Evolutionary conservation across 2,329 filamentous ascomycete genomes (phyloP), one percentile per base, ranked within the genome.

Genomic region (Coniochaeta pulveracea): DNA sequence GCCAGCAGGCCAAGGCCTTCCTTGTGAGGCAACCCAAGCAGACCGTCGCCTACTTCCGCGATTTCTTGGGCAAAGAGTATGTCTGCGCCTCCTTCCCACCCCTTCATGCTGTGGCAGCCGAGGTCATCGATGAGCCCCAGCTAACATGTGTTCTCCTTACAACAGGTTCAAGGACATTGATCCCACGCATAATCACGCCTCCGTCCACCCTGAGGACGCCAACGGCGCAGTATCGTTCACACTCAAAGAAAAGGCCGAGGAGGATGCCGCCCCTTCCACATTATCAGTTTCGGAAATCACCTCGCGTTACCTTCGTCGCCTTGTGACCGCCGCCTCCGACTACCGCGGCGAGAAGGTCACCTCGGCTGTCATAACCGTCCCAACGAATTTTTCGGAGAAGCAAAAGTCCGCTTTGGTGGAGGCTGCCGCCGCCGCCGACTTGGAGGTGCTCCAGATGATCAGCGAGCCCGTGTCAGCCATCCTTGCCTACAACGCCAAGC

Each of bases 21-120:
- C 75, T 96, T 38, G 72, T 96, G 46, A 82, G 91, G 53, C 96
- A 98, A 61, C 72, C 85, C 43, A 74, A 76, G 56, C 96, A 96
- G 70, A 95, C 91, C 15, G 74, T 95, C 52, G 84, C 85, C 54
- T 93, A 85, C 66, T 98, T 96, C 70, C 80, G 86, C 61, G 91
- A 98, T 53, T 95, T 86, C 60, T 63, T 98, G 34, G 91, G 91
- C 48, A 84, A 93, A 72, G 82, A 93, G 82, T 93, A 76, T 38
- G 74, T 55, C 5, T 3, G 17, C 33, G 25, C 28, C n/a, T 12
- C 9, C 16, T 16, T 10, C 2, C 8, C 12, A 11, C 5, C 6
- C 22, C 15, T 6, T 7, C 16, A 11, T 10, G 10, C 16, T 5
- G n/a, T 26, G 6, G 16, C 22, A 19, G 10, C 28, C 22, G 28